A percentile compares a stretch with the other conserved stretches of the same genome.
Conservation (phyloP, 2,329 filamentous ascomycete species). For the Diaporthe sp. region DNA sequence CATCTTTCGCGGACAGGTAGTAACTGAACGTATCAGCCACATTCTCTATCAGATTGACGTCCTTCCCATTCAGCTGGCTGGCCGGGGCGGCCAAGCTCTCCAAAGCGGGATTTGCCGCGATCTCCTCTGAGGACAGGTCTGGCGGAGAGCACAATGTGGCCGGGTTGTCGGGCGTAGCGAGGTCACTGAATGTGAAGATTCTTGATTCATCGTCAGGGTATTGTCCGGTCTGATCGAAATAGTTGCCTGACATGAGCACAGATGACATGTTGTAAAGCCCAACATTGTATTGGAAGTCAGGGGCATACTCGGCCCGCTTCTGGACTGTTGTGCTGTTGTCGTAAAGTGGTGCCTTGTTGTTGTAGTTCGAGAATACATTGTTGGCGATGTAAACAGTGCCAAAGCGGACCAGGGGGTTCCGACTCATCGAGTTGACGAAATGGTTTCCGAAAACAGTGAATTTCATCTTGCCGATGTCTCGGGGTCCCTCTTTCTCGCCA, state of each 20-base stretch:
- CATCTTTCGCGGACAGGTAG: background rate
- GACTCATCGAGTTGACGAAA: slow-evolving; percentile 33
- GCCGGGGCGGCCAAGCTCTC: background rate
- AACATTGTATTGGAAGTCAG: slow-evolving; percentile 24
- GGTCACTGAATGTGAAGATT: slow-evolving; percentile 24
- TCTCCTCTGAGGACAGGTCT: slow-evolving; percentile 16
- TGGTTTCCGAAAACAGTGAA: slow-evolving; percentile 28
- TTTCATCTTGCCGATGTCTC: slow-evolving; percentile 26
- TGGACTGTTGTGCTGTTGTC: background rate
- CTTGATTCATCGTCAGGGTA: slow-evolving; percentile 8
- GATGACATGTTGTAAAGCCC: slow-evolving; percentile 30
- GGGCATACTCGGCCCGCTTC: background rate
- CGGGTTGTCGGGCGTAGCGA: slow-evolving; percentile 1
- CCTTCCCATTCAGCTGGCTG: slow-evolving; percentile 17
- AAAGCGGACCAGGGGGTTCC: slow-evolving; percentile 29
- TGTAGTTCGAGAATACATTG: slow-evolving; percentile 22
- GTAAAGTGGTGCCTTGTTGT: slow-evolving; percentile 18
- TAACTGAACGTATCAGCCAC: slow-evolving; percentile 3
- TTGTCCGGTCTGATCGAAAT: slow-evolving; percentile 22
- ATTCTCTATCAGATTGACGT: slow-evolving; percentile 11
- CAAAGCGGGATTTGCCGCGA: background rate
- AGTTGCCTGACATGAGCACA: slow-evolving; percentile 24
- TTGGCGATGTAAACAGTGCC: slow-evolving; percentile 28
- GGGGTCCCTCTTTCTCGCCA: slow-evolving; percentile 21
- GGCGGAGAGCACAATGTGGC: slow-evolving; percentile 27